Percentiles rank a stretch among this genome's conserved stretches.
These are phyloP conservation scores for Polygonum aviculare DNA, from an alignment of 148 eudicot genomes.

Conservation along the genomic window DNA sequence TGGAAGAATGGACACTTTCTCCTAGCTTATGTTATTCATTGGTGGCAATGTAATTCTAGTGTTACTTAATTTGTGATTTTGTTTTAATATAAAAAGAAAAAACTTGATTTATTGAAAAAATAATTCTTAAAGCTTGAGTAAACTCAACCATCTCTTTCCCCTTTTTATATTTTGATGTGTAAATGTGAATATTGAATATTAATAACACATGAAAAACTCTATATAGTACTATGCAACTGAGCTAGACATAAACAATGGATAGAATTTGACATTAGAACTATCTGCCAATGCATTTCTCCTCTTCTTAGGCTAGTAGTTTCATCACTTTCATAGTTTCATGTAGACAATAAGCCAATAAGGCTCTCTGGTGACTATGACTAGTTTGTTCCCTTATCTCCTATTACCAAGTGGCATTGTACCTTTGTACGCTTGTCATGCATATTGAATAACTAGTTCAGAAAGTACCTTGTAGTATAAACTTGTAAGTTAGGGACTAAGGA, in stretches of 20 bases:
- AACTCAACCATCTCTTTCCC: background rate
- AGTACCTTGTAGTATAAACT: background rate
- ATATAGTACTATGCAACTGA: too few species aligned
- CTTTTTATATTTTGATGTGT: background rate
- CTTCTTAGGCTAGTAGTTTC: background rate
- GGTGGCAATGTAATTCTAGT: background rate
- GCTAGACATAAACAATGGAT: background rate
- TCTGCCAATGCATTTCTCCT: background rate
- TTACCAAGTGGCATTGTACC: background rate
- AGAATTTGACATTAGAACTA: background rate
- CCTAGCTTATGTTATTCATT: background rate
- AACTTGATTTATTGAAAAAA: background rate
- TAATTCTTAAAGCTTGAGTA: background rate
- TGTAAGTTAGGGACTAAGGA: background rate
- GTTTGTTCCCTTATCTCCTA: background rate
- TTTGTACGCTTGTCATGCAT: background rate
- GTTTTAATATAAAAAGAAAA: background rate
- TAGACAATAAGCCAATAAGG: background rate
- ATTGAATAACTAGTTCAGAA: background rate
- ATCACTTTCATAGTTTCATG: background rate
- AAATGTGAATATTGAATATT: background rate
- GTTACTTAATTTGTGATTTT: background rate
- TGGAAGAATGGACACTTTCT: background rate
- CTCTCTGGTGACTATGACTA: background rate
- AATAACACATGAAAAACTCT: background rate